A percentile compares a stretch with the other conserved stretches of the same genome.
These are phyloP conservation scores for Ustilago xerochloae DNA, from an alignment of 1,284 basidiomycete genomes.

Conservation along the genomic window DNA sequence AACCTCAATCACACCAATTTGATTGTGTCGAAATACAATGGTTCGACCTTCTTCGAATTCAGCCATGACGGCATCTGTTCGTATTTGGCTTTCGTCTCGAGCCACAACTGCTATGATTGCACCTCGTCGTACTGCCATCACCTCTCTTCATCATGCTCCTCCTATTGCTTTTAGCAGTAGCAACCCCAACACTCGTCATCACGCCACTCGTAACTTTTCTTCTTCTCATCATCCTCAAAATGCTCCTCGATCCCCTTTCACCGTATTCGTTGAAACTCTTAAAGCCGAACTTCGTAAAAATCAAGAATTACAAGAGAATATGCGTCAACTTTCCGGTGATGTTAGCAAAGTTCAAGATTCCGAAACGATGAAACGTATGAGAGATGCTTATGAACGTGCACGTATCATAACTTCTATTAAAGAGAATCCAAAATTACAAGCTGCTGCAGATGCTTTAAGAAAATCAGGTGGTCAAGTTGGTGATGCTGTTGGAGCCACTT, in stretches of 20 bases:
- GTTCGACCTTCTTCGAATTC: conserved; percentile 12
- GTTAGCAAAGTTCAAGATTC: conserved; percentile 96
- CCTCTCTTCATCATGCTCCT: background rate
- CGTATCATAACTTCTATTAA: conserved; percentile 94
- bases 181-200: background rate
- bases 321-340: conserved; percentile 95
- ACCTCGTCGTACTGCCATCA: conserved; percentile 9
- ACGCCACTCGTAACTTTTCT: conserved; percentile 10
- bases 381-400: conserved; percentile 90
- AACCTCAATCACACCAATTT: background rate
- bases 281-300: conserved; percentile 92
- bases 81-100: conserved; percentile 28
- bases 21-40: background rate
- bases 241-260: conserved; percentile 79
- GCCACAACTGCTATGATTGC: conserved; percentile 13
- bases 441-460: conserved; percentile 89
- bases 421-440: conserved; percentile 90
- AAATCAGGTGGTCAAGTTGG: conserved; percentile 90
- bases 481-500: conserved; percentile 89
- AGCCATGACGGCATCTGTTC: conserved; percentile 1
- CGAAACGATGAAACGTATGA: conserved; percentile 92
- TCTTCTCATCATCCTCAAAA: conserved; percentile 6
- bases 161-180: background rate
- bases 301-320: conserved; percentile 92
- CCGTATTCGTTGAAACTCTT: conserved; percentile 93